Conservation (phyloP, 257 asterid species). For the Nicotiana undulata region DNA sequence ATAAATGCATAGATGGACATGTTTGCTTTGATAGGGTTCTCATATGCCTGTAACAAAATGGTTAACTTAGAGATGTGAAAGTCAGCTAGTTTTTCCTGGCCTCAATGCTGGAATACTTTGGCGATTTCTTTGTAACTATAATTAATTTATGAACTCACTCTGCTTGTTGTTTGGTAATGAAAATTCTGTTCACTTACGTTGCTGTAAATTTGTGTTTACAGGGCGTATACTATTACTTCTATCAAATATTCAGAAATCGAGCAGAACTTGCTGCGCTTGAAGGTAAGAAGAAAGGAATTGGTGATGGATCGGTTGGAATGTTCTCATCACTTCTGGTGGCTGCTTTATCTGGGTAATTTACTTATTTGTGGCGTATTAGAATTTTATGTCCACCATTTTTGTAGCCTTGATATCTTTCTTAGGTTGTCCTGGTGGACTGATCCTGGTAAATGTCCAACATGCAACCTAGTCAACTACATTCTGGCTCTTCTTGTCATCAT, state of each 20-base stretch:
- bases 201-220: conserved; percentile 50
- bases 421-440: not conserved
- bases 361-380: not conserved
- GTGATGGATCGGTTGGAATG: conserved; percentile 97
- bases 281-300: conserved; percentile 52
- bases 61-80: not conserved
- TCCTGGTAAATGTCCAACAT: not conserved
- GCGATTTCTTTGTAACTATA: conserved; percentile 10
- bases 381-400: not conserved
- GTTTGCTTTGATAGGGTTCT: not conserved
- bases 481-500: not conserved
- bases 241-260: conserved; percentile 89
- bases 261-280: conserved; percentile 68
- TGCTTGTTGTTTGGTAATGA: not conserved
- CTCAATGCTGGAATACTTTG: not conserved
- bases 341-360: conserved; percentile 77
- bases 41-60: not conserved
- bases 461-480: not conserved
- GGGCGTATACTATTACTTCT: conserved; percentile 99
- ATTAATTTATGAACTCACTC: not conserved
- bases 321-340: conserved; percentile 83
- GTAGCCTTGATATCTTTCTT: not conserved
- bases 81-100: not conserved
- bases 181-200: conserved; percentile 34
- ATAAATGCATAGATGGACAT: not conserved